These are phyloP conservation scores for Trichophyton rubrum DNA, from an alignment of 2,329 filamentous ascomycete genomes.

Conservation along the genomic window DNA sequence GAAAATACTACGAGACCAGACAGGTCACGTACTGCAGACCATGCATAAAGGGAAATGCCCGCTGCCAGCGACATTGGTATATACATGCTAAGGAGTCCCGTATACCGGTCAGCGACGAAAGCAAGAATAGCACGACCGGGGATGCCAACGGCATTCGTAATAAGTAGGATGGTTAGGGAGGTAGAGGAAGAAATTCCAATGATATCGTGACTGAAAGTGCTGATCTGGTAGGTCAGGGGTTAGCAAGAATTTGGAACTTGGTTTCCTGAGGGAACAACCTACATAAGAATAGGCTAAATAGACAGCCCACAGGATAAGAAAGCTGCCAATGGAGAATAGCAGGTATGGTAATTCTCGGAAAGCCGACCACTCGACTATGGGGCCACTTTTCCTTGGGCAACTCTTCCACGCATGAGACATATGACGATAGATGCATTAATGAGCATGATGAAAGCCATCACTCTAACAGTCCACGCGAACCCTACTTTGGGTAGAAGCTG, in stretches of 20 bases:
- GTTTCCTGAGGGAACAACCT: not conserved
- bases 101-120: conserved; percentile 43
- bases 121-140: conserved; percentile 48
- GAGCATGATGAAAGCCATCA: conserved; percentile 48
- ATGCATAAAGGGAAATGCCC: conserved; percentile 38
- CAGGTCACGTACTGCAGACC: conserved; percentile 45
- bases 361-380: conserved; percentile 39
- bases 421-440: conserved; percentile 31
- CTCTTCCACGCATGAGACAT: conserved; percentile 34
- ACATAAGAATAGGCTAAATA: conserved; percentile 43
- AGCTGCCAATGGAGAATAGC: conserved; percentile 31
- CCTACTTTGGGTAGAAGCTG: conserved; percentile 48
- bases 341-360: conserved; percentile 41
- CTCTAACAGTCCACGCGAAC: conserved; percentile 51
- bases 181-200: conserved; percentile 31
- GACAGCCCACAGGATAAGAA: conserved; percentile 39
- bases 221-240: conserved; percentile 16
- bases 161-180: conserved; percentile 49
- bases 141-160: conserved; percentile 52
- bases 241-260: not conserved
- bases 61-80: conserved; percentile 38
- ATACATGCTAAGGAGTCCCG: conserved; percentile 51
- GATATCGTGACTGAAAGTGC: conserved; percentile 29
- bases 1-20: conserved; percentile 50
- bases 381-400: conserved; percentile 38